phyloP scores from a whole-genome alignment of 371 early-diverging fungal genomes.

The Funneliformis caledonium region DNA sequence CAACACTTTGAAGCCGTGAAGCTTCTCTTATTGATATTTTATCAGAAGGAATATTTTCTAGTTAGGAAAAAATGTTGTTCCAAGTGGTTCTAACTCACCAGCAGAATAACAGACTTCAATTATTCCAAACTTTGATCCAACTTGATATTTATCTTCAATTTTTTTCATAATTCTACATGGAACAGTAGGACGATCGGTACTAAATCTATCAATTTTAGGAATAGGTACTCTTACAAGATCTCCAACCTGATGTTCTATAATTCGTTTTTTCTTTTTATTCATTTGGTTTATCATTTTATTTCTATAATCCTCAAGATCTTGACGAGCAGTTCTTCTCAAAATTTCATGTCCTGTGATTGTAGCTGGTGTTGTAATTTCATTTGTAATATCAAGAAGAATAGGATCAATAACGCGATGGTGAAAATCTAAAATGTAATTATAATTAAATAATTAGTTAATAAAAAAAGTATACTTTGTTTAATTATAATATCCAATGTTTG shows the following conservation, averaged over 20 bases:
- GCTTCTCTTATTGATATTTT: slow-evolving; percentile 28
- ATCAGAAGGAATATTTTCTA: not conserved
- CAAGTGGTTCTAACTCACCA: not conserved
- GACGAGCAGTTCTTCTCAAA: not conserved
- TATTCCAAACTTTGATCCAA: slow-evolving; percentile 13
- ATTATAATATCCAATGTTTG: too few relatives aligned
- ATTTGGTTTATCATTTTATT: not conserved
- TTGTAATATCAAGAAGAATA: not conserved
- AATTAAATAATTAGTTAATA: too few relatives aligned
- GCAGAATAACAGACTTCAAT: slow-evolving; percentile 5
- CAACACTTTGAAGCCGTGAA: not conserved
- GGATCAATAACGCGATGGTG: too few relatives aligned
- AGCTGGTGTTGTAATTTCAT: not conserved
- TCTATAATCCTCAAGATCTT: not conserved
- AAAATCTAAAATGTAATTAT: too few relatives aligned
- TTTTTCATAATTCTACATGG: slow-evolving; percentile 29
- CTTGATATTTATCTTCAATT: not conserved
- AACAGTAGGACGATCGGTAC: not conserved
- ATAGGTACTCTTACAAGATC: not conserved
- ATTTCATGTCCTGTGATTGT: slow-evolving; percentile 2
- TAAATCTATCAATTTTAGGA: slow-evolving; percentile 27
- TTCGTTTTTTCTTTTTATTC: not conserved
- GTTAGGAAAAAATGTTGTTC: not conserved
- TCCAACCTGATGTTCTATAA: not conserved
- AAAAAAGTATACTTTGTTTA: too few relatives aligned